Percentiles rank a stretch among this genome's conserved stretches.
These are phyloP conservation scores for Asterophora lycoperdoides DNA, from an alignment of 768 basidiomycete species.

Conservation along the genomic window DNA sequence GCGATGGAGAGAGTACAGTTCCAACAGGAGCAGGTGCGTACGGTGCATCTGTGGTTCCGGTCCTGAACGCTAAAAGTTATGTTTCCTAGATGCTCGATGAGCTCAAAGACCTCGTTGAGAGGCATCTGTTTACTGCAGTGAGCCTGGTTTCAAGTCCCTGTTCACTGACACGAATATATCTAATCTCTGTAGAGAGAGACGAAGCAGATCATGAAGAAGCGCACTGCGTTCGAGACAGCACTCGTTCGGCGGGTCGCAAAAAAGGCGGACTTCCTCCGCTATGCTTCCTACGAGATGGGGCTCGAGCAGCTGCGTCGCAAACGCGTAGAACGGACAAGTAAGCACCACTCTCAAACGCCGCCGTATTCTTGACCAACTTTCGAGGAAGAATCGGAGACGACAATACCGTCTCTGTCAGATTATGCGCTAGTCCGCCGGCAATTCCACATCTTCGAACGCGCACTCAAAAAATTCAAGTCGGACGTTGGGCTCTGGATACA, in stretches of 20 bases:
- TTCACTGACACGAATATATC: constrained; percentile 9
- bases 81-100: constrained; percentile 80
- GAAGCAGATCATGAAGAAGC: constrained; percentile 78
- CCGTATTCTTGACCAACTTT: background rate
- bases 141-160: constrained; percentile 19
- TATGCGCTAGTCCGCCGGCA: constrained; percentile 82
- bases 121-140: constrained; percentile 78
- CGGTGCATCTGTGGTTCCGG: background rate
- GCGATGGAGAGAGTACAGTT: constrained; percentile 92
- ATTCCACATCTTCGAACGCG: constrained; percentile 89
- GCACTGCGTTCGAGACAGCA: constrained; percentile 79
- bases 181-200: constrained; percentile 58
- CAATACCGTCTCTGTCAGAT: constrained; percentile 68
- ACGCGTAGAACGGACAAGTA: constrained; percentile 68
- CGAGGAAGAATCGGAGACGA: constrained; percentile 35
- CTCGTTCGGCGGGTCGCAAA: constrained; percentile 80
- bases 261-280: constrained; percentile 86
- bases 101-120: constrained; percentile 88
- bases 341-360: background rate
- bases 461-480: constrained; percentile 80
- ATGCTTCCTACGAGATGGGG: constrained; percentile 88
- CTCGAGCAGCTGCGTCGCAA: constrained; percentile 79
- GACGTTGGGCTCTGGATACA: constrained; percentile 88
- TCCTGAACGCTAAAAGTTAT: constrained; percentile 6
- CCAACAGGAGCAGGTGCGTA: constrained; percentile 80